phyloP scores from a whole-genome alignment of 2,329 filamentous ascomycete species.

The Herpotrichia juniperi region DNA sequence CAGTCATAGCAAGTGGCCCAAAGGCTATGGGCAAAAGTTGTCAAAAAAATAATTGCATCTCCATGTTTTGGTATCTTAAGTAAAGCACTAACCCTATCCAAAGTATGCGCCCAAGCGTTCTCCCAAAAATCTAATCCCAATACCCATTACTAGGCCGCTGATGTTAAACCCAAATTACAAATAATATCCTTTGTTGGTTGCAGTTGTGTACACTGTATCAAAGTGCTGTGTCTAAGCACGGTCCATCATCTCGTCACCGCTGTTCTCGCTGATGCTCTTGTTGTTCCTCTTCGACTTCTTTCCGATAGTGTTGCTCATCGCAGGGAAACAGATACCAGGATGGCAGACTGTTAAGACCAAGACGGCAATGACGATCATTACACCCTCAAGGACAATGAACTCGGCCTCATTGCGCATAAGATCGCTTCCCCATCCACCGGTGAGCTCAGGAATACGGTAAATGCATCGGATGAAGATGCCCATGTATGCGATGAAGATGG shows the following conservation, averaged over 20 bases:
- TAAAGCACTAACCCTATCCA: background rate
- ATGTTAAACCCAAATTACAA: background rate
- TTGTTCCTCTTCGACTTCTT: background rate
- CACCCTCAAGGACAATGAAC: conserved; percentile 60
- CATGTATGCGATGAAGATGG: conserved; percentile 49
- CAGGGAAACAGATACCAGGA: conserved; percentile 50
- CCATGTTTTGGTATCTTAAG: background rate
- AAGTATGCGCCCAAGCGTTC: background rate
- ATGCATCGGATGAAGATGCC: conserved; percentile 55
- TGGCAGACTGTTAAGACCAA: conserved; percentile 55
- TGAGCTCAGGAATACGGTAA: conserved; percentile 58
- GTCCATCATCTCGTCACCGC: conserved; percentile 9
- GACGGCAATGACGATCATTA: conserved; percentile 58
- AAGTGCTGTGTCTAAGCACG: conserved; percentile 1
- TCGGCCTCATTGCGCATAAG: conserved; percentile 56
- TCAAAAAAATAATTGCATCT: background rate
- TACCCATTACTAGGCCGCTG: background rate
- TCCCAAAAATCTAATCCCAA: background rate
- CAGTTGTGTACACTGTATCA: background rate
- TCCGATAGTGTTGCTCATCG: conserved; percentile 18
- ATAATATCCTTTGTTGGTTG: background rate
- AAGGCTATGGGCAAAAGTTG: background rate
- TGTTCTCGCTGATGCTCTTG: conserved; percentile 2
- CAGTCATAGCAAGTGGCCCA: background rate
- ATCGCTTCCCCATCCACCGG: conserved; percentile 52